Evolutionary conservation across 1,139 yeast species (phyloP), one percentile per base, ranked within the genome.

Genomic region (Candida sp.): DNA sequence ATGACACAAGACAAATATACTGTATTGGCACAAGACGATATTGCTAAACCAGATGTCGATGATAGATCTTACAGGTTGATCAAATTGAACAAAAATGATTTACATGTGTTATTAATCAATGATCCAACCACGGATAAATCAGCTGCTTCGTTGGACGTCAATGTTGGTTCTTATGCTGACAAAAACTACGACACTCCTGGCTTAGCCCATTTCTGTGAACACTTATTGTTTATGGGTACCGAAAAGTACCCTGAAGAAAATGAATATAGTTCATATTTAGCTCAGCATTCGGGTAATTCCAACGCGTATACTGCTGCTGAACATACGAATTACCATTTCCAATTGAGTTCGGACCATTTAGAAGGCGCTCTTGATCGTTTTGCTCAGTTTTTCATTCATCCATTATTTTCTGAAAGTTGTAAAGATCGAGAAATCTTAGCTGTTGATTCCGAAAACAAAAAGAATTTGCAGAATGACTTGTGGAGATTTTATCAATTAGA

Each of bases 151-250:
- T 67, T 93, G 46, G 97, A 89, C 58, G 98, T 93, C 30, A 82
- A 87, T 55, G 93, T 90, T 22, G 99, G 99, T 19, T 78, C 97
- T 4, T 87, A 85, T 60, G 79, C 87, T 41, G 98, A 93, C 58
- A 88, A 87, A 15, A 73, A 76, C 41, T 73, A 64, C 49, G 70
- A 75, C 25, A 63, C 89, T 27, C 85, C 91, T 2, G 99, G 99
- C 1, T 70, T 93, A 49, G 99, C 99, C 3, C 99, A 93, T 65
- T 93, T 93, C 63, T 90, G 97, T 66, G 99, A 93, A 67, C 99
- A 93, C 65, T 73, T 93, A 52, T 71, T 93, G 48, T 93, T 93
- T 62, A 89, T 93, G 97, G 99, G 99, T n/a, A 91, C 98, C 4
- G 74, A 79, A 53, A 91, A 90, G 64, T 93, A 85, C 57, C 99